phyloP scores from a whole-genome alignment of 108 stramenopile species.

The Nannochloropsis oceanica region DNA sequence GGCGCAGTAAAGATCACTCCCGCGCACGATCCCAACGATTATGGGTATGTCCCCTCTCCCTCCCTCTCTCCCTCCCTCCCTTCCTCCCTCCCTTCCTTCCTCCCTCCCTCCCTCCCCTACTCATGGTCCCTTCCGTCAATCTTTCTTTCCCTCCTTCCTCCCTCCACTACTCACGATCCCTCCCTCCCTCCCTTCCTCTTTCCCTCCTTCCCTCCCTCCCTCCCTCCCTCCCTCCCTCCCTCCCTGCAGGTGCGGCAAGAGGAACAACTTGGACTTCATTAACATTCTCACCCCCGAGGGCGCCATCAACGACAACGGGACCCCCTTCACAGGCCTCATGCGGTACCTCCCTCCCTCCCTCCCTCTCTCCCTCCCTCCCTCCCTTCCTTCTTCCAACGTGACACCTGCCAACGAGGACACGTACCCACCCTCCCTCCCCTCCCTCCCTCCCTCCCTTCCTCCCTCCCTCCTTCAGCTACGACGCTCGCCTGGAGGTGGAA shows the following conservation, averaged over 20 bases:
- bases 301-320: constrained; percentile 59
- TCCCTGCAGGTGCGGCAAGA: constrained; percentile 94
- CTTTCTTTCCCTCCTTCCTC: neutral
- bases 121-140: neutral
- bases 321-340: neutral
- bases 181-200: no score
- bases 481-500: constrained; percentile 87
- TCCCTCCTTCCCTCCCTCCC: no score
- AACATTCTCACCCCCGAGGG: constrained; percentile 73
- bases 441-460: no score
- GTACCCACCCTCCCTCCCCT: no score
- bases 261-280: constrained; percentile 84
- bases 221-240: no score
- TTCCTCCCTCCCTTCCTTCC: neutral
- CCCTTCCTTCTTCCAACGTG: neutral
- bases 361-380: neutral
- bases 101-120: neutral
- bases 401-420: neutral
- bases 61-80: neutral
- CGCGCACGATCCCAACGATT: constrained; percentile 65
- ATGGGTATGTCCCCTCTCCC: neutral
- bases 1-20: constrained; percentile 99
- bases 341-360: neutral
- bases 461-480: no score
- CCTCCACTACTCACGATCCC: no score